Base-by-base conservation (phyloP, 257 asterid genomes). In the Nicotiana obtusifolia region DNA sequence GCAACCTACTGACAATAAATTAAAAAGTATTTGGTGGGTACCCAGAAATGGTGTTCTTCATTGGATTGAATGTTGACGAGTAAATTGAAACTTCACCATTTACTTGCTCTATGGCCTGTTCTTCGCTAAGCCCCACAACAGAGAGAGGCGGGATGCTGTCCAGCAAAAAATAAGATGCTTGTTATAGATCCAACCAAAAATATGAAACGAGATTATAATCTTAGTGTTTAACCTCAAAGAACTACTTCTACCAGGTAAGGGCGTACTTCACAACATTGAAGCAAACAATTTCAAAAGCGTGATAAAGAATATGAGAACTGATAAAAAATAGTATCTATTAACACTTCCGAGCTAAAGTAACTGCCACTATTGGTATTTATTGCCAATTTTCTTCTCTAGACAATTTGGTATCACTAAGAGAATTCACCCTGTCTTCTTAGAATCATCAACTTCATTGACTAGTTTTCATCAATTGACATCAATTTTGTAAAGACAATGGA, bases 41-140 rank as follows among this genome's bases (percentile, higher is more conserved):
- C 98, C 99, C 98, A 22, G 99, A 96, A 73, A 96, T 88, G 24
- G 98, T 92, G 91, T 96, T 96, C 92, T 93, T 94, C 99, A 94
- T 96, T 67, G 99, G 98, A 86, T 94, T 96, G 83, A 96, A 96
- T 22, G 98, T 22, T 24, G 99, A 94, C 52, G 98, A 91, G 88
- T 91, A 96, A 80, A 96, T 86, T 88, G 86, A 87, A 82, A 89
- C 31, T 80, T 96, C 99, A 10, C 98, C 97, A 62, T 86, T 94
- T 37, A 91, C 90, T 88, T 91, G 86, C 90, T 93, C 97, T 82
- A 89, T 79, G 76, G 98, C 99, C 84, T 91, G 88, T 86, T 96
- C 97, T 87, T 96, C 98, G 77, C 95, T 92, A 14, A 88, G 91
- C 73, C 99, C 99, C 85, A 94, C 97, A 56, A 92, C 97, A 54